phyloP scores from a whole-genome alignment of 306 rosid species.

The cucumber (Cucumis sativus) region Cucumber_9930_V3 NC_026658.2:24680001-24680500 shows the following conservation, averaged over 20 bases:
- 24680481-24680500: not conserved
- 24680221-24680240: too few relatives aligned
- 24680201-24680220: too few relatives aligned
- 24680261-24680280: too few relatives aligned
- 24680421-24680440: not conserved
- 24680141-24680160: too few relatives aligned
- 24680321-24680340: not conserved
- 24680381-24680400: not conserved
- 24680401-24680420: not conserved
- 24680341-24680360: not conserved
- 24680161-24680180: too few relatives aligned
- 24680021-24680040: not conserved
- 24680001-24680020: not conserved
- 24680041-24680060: not conserved
- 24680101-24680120: too few relatives aligned
- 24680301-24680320: not conserved
- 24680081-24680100: not conserved
- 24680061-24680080: not conserved
- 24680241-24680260: too few relatives aligned
- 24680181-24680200: too few relatives aligned
- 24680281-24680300: not conserved
- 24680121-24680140: not conserved
- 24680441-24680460: not conserved
- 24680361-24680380: not conserved
- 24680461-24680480: not conserved